Base-by-base conservation (phyloP, 345 rosid species). In the Hypericum androsaemum region DNA sequence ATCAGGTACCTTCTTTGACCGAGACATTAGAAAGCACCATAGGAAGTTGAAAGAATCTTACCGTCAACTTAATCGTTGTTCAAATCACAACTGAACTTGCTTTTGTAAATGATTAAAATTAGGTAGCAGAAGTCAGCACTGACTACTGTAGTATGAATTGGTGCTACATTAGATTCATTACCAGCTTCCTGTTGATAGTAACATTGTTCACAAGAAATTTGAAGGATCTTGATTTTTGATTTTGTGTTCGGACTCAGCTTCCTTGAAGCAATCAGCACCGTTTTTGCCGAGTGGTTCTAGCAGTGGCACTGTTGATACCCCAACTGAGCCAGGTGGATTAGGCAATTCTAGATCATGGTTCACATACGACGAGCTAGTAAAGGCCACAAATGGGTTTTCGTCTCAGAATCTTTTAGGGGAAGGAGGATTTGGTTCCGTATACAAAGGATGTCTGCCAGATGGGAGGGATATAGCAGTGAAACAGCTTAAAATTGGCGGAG, bases 401-500 rank as follows among this genome's bases (percentile, higher is more conserved):
- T 64, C 77, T 52, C 76, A 84, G 45, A 84, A 82, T 74, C 69
- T 87, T 65, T 67, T 90, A 74, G 98, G 98, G 41, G 89, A 87
- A 78, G 96, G 98, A 47, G 96, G 98, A 51, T 87, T 87, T 78
- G 96, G 98, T 65, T 57, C 72, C 55, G 98, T 90, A 12, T 87
- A 80, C 63, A 84, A 80, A 79, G 98, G 98, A 12, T 59, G 48
- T 60, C 70, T 90, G 46, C 89, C 77, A 55, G 98, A 90, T 75
- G 96, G 81, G 51, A 80, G 81, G 71, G 89, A 76, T 53, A 80
- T 90, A 15, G 96, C 95, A 49, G 86, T 90, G 37, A 90, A 90
- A 73, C 96, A 90, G 58, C 71, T 90, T 45, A 90, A 80, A 62
- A 74, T 73, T 47, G 87, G 86, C 37, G 81, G 98, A 44, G 85